phyloP scores from a whole-genome alignment of 805 yeast genomes.

The Teunomyces panamensis region DNA sequence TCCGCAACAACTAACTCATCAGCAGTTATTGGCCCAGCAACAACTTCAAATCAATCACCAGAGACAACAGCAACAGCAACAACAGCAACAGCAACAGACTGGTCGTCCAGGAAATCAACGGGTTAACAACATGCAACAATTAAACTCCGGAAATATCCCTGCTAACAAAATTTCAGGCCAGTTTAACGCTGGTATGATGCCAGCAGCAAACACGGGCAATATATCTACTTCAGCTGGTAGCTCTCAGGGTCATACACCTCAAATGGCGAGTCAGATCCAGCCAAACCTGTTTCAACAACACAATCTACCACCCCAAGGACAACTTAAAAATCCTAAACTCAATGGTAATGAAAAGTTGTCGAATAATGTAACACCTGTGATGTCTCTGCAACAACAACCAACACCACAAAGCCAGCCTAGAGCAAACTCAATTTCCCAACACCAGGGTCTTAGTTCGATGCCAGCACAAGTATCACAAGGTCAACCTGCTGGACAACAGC shows the following conservation, averaged over 20 bases:
- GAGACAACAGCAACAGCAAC: slow-evolving; percentile 9
- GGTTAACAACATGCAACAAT: slow-evolving; percentile 17
- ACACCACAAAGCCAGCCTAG: slow-evolving; percentile 20
- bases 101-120: slow-evolving; percentile 18
- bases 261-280: slow-evolving; percentile 23
- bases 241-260: slow-evolving; percentile 30
- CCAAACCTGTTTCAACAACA: slow-evolving; percentile 9
- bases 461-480: background rate
- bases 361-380: slow-evolving; percentile 19
- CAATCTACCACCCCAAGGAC: slow-evolving; percentile 5
- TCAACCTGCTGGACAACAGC: slow-evolving; percentile 4
- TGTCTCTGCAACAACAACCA: slow-evolving; percentile 26
- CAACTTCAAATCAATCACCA: slow-evolving; percentile 8
- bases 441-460: slow-evolving; percentile 7
- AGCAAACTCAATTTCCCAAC: slow-evolving; percentile 4
- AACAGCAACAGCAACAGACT: slow-evolving; percentile 11
- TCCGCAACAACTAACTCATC: slow-evolving; percentile 6
- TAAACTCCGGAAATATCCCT: slow-evolving; percentile 8
- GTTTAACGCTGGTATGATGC: slow-evolving; percentile 9
- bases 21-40: slow-evolving; percentile 11
- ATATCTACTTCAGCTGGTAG: slow-evolving; percentile 18
- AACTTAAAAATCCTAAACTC: slow-evolving; percentile 2
- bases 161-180: slow-evolving; percentile 10
- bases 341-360: slow-evolving; percentile 11
- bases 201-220: slow-evolving; percentile 24